Conservation (phyloP, 2,329 filamentous ascomycete genomes). For the Verticillium nubilum region DNA sequence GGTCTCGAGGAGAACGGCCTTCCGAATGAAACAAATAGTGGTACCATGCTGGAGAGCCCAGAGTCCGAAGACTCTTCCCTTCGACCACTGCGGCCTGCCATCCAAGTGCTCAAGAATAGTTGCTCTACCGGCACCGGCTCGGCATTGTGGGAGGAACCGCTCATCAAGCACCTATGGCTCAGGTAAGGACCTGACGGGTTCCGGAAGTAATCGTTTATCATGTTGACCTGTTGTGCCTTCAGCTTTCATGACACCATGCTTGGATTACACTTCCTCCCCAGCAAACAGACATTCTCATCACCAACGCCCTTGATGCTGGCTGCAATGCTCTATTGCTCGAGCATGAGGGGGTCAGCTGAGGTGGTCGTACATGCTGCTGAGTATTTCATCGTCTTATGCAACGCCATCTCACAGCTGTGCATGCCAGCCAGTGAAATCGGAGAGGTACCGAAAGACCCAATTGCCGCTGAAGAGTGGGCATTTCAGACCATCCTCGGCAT, state of each 20-base stretch:
- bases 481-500: constrained; percentile 37
- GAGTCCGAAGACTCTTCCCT: constrained; percentile 8
- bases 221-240: not conserved
- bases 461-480: constrained; percentile 28
- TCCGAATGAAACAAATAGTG: not conserved
- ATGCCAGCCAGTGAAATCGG: constrained; percentile 26
- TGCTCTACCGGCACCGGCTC: constrained; percentile 16
- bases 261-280: constrained; percentile 37
- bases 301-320: constrained; percentile 36
- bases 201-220: not conserved
- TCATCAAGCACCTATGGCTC: constrained; percentile 28
- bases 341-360: constrained; percentile 24
- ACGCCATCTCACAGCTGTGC: constrained; percentile 32
- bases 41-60: not conserved
- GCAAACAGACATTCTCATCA: constrained; percentile 33
- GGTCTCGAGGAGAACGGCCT: constrained; percentile 7
- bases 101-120: constrained; percentile 19
- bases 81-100: constrained; percentile 22
- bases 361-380: constrained; percentile 26
- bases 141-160: constrained; percentile 23
- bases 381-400: constrained; percentile 32
- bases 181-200: too few species aligned
- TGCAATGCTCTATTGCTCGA: constrained; percentile 37
- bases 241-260: constrained; percentile 39
- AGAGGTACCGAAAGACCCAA: constrained; percentile 14